Evolutionary conservation across 2,329 filamentous ascomycete genomes (phyloP), one percentile per base, ranked within the genome.

Genomic region (Diplodia mutila): DNA sequence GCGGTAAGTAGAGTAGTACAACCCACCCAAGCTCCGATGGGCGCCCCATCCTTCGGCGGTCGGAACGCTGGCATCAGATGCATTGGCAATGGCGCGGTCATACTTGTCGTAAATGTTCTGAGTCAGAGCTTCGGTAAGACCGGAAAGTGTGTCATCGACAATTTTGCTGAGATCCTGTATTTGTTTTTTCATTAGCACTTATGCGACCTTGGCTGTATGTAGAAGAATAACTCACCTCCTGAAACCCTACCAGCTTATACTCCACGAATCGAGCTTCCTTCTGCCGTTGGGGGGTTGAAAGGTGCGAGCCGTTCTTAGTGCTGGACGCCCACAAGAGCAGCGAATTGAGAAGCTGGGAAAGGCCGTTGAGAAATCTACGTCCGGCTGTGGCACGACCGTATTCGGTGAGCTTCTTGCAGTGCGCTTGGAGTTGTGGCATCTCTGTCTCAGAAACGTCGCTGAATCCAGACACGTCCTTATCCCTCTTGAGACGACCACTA

Each of bases 351-450:
- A 87, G 72, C 68, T 85, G 82, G 51, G 77, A 80, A 3, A 89
- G 64, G 34, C 79, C 81, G 12, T 83, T 85, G 2, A 90, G 76
- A 68, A 88, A 88, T 1, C 74, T 75, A 9, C 80, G 80, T 61
- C 80, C 84, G 21, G 76, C 79, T 4, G 78, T 79, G 6, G 79
- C 75, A 29, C 85, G 79, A 8, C 81, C 81, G 34, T 78, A 76
- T 66, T 86, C 83, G 0, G 88, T 89, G 3, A 90, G 77, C 51
- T 84, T 84, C 68, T 83, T 84, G 65, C 87, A 89, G 70, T 91
- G 87, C 0, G 78, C 78, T 71, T 87, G 86, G 0, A 90, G 80
- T 52, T 83, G 80, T 1, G 87, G 87, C 2, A 90, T 81, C 29
- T 86, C 87, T 0, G 88, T 90, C 68, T 90, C 83, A 2, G 86